Percentiles rank a stretch among this genome's conserved stretches.
These are phyloP conservation scores for Dendrothele bispora DNA, from an alignment of 768 basidiomycete species.

Conservation along the genomic window DNA sequence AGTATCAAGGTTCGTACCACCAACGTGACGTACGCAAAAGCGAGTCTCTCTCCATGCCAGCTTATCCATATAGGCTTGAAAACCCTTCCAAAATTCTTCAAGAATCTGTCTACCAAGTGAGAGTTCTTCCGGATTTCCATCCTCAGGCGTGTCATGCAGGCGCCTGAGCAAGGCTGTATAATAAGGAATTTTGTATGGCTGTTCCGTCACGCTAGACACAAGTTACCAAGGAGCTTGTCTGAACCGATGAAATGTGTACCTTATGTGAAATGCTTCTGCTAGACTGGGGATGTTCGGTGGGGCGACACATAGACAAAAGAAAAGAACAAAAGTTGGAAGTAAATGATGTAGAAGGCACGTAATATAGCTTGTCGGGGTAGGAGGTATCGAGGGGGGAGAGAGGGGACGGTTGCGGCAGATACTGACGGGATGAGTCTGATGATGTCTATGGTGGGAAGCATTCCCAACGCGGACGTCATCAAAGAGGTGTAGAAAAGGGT, in stretches of 20 bases:
- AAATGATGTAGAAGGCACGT: too few species aligned
- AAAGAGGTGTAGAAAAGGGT: too few species aligned
- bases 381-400: too few species aligned
- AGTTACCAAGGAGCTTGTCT: slow-evolving; percentile 8
- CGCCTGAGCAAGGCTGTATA: slow-evolving; percentile 80
- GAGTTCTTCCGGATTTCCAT: slow-evolving; percentile 35
- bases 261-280: slow-evolving; percentile 75
- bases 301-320: too few species aligned
- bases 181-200: slow-evolving; percentile 91
- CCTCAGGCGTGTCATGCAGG: slow-evolving; percentile 50
- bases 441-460: too few species aligned
- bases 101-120: slow-evolving; percentile 70
- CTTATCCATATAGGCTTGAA: slow-evolving; percentile 86
- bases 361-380: too few species aligned
- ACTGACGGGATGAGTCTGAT: too few species aligned
- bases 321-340: too few species aligned
- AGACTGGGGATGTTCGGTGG: slow-evolving; percentile 62
- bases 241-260: slow-evolving; percentile 38
- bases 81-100: slow-evolving; percentile 90
- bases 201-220: slow-evolving; percentile 72
- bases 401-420: too few species aligned
- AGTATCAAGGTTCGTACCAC: background rate
- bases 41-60: slow-evolving; percentile 90
- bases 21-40: slow-evolving; percentile 72
- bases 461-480: too few species aligned